Conservation (phyloP, 352 stramenopile species). For the Plasmopara halstedii region DNA sequence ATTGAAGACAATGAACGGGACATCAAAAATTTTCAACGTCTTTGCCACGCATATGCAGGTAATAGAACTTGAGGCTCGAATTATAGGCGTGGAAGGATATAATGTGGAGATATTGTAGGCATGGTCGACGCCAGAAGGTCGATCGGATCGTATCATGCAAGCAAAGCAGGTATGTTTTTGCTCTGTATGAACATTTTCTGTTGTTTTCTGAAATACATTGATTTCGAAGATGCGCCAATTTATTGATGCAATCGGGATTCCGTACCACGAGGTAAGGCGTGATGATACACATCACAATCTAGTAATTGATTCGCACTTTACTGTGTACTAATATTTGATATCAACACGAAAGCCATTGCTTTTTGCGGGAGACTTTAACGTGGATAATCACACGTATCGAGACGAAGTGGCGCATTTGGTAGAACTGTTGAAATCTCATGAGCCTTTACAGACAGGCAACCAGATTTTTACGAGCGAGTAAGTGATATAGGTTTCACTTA, state of each 20-base stretch:
- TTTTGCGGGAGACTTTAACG: slow-evolving; percentile 80
- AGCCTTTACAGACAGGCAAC: slow-evolving; percentile 38
- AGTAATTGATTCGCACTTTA: too few relatives aligned
- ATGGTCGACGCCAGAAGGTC: slow-evolving; percentile 64
- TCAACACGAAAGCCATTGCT: slow-evolving; percentile 44
- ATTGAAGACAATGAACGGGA: slow-evolving; percentile 42
- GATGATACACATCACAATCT: background rate
- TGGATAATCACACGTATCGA: slow-evolving; percentile 72
- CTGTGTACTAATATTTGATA: too few relatives aligned
- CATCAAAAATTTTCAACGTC: slow-evolving; percentile 75
- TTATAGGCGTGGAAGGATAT: background rate
- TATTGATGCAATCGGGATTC: slow-evolving; percentile 52
- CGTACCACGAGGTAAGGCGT: slow-evolving; percentile 46
- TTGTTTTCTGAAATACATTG: background rate
- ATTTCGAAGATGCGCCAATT: slow-evolving; percentile 45
- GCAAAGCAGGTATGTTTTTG: slow-evolving; percentile 41
- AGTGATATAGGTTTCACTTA: slow-evolving; percentile 1
- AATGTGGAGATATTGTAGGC: slow-evolving; percentile 22
- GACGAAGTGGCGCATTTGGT: slow-evolving; percentile 63
- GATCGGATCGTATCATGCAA: slow-evolving; percentile 54
- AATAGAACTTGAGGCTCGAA: background rate
- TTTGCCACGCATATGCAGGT: slow-evolving; percentile 85
- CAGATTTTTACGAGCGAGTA: slow-evolving; percentile 80
- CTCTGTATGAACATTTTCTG: background rate
- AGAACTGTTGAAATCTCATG: slow-evolving; percentile 38